Base-by-base conservation (phyloP, 2,329 filamentous ascomycete species). In the Colletotrichum truncatum region DNA sequence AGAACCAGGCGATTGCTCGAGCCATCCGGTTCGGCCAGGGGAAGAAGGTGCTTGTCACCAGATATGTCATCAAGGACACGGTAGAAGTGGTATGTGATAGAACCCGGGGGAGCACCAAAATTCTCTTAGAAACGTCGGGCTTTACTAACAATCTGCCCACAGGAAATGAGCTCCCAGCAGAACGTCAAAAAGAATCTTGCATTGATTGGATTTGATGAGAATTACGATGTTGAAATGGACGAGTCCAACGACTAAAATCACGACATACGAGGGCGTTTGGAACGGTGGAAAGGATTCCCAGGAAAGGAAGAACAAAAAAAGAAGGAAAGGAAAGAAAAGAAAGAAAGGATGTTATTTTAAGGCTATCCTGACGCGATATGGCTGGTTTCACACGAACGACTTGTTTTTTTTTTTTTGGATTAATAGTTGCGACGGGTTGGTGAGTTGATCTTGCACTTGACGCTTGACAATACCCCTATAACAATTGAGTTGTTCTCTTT, bases 1-100 rank as follows among this genome's bases (percentile, higher is more conserved):
- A 87, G 62, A 79, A 78, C 11, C 85, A 87, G 58, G 85, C 84
- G 0, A 80, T 87, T 11, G 83, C 78, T 0, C 74, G 84, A 10
- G 82, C 82, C 0, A 72, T 84, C 3, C 78, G 84, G 0, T 72
- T 87, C 0, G 81, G 82, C 0, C 85, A 87, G 62, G 68, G 72
- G 2, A 68, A 77, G 5, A 56, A 77, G 9, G 84, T 87, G 0
- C 60, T 71, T 0, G 77, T 86, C 1, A 81, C 75, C 0, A 77
- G 82, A 25, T 87, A 86, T 43, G 73, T 84, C 0, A 76, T 83
- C 0, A 70, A 75, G 0, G 54, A 73, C 1, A 81, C 80, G 0
- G 77, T 85, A 0, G 83, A 85, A 69, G 70, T 79, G 70, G 83
- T 84, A 60, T 60, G 76, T 70, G 46, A 34, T 32, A n/a, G n/a